These are phyloP conservation scores for Achaetomium macrosporum DNA, from an alignment of 2,329 filamentous ascomycete genomes.

Conservation along the genomic window DNA sequence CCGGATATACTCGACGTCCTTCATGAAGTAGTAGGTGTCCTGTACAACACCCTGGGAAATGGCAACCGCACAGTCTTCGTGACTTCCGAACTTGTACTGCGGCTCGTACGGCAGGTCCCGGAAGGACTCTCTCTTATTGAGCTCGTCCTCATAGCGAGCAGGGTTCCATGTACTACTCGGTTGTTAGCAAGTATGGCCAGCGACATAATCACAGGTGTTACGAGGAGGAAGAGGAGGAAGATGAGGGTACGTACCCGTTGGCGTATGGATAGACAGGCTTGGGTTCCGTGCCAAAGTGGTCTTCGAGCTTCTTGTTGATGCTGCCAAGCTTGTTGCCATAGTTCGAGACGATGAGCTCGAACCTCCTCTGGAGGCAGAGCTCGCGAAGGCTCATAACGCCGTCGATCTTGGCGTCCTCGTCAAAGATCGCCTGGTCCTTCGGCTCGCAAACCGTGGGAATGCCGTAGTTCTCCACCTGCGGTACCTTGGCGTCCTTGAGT, in stretches of 20 bases:
- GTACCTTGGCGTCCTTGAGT: background rate
- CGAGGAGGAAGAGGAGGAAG: too few species aligned
- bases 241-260: too few species aligned
- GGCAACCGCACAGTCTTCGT: background rate
- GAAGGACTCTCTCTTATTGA: too few species aligned
- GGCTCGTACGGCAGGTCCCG: too few species aligned
- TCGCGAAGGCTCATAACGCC: background rate
- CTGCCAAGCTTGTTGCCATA: background rate
- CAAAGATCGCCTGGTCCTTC: background rate
- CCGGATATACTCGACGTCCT: background rate
- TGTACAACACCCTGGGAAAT: background rate
- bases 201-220: too few species aligned
- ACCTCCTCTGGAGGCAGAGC: background rate
- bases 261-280: too few species aligned
- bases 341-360: background rate
- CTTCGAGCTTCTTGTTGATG: background rate
- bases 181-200: too few species aligned
- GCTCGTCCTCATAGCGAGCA: too few species aligned
- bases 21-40: background rate
- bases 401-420: background rate
- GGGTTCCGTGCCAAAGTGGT: too few species aligned
- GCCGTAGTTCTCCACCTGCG: background rate
- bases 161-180: too few species aligned
- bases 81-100: background rate
- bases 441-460: background rate